Conservation (phyloP, 768 basidiomycete species). For the Amanita pallidorosea region DNA sequence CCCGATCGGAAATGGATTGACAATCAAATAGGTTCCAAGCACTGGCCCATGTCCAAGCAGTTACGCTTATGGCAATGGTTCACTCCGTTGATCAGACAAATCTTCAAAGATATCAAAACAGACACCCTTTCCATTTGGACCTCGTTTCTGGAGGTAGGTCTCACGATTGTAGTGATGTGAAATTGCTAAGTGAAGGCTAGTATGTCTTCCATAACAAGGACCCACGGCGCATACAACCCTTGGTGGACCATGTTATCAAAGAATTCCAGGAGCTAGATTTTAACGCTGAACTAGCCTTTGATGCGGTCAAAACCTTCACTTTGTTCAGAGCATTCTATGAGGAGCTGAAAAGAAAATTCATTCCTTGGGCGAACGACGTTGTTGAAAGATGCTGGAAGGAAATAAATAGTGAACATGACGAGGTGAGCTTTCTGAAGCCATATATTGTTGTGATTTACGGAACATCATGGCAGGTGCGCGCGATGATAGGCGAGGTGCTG, state of each 20-base stretch:
- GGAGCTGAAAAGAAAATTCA: constrained; percentile 71
- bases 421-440: constrained; percentile 29
- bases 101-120: constrained; percentile 69
- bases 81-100: constrained; percentile 48
- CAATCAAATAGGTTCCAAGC: constrained; percentile 55
- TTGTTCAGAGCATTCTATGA: constrained; percentile 65
- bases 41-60: constrained; percentile 74
- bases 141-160: constrained; percentile 62
- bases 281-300: constrained; percentile 75
- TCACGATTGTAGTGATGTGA: neutral
- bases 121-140: constrained; percentile 75
- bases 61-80: constrained; percentile 74
- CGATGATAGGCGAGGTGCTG: constrained; percentile 66
- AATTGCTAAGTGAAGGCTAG: constrained; percentile 21
- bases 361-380: constrained; percentile 63
- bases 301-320: constrained; percentile 58
- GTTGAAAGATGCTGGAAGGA: constrained; percentile 62
- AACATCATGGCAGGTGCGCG: constrained; percentile 43
- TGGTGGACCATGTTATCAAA: constrained; percentile 63
- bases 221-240: constrained; percentile 70
- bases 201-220: constrained; percentile 74
- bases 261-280: constrained; percentile 63
- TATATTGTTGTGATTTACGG: constrained; percentile 1
- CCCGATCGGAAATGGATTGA: constrained; percentile 7
- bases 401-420: constrained; percentile 69